Percentiles rank a stretch among this genome's conserved stretches.
phyloP scores from a whole-genome alignment of 345 rosid genomes.

The Isatis tinctoria region DNA sequence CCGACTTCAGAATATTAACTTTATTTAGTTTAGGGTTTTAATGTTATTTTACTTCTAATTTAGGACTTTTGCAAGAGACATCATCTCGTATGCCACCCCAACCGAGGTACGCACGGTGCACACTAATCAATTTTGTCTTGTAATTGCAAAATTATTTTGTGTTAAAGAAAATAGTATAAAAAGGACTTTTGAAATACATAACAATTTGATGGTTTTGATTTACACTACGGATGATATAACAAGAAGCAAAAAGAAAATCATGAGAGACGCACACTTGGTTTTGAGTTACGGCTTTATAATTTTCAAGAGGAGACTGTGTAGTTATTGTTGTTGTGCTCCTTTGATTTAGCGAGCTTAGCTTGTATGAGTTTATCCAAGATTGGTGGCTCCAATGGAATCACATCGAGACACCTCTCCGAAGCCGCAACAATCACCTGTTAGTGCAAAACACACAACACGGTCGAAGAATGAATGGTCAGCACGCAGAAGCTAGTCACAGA shows the following conservation, averaged over 20 bases:
- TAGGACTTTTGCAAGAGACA: too few species aligned
- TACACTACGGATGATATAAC: constrained; percentile 5
- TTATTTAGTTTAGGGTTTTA: background rate
- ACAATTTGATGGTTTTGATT: background rate
- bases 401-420: constrained; percentile 91
- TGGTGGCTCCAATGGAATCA: constrained; percentile 84
- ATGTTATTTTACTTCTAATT: background rate
- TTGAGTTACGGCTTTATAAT: background rate
- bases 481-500: background rate
- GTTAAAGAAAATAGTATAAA: background rate
- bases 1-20: background rate
- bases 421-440: constrained; percentile 91
- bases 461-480: background rate
- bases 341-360: constrained; percentile 66
- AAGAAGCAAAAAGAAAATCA: background rate
- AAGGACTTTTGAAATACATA: background rate
- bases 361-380: constrained; percentile 93
- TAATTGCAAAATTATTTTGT: background rate
- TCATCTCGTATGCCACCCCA: too few species aligned
- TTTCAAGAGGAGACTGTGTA: constrained; percentile 26
- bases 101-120: too few species aligned
- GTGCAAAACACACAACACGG: constrained; percentile 6
- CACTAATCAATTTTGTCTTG: too few species aligned
- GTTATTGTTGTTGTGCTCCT: constrained; percentile 38
- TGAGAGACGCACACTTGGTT: background rate